A percentile compares a stretch with the other conserved stretches of the same genome.
Conservation (phyloP, 805 yeast species). For the Scheffersomyces coipomensis region DNA sequence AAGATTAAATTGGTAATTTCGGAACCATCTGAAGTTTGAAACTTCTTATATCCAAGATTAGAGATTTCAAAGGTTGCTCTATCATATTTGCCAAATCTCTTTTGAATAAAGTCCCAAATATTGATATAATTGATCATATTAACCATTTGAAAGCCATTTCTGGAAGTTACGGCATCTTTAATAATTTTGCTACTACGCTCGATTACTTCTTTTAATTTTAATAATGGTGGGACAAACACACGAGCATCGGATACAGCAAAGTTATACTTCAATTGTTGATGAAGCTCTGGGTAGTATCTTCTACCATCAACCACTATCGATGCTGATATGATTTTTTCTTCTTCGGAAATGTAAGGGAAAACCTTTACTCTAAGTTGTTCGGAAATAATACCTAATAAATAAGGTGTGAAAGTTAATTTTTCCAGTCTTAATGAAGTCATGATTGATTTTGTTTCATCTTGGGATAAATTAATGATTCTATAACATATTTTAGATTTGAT, state of each 20-base stretch:
- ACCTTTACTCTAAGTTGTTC: slow-evolving; percentile 12
- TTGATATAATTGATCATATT: slow-evolving; percentile 12
- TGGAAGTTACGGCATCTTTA: slow-evolving; percentile 6
- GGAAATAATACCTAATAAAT: slow-evolving; percentile 11
- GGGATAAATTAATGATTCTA: slow-evolving; percentile 11
- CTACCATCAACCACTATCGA: slow-evolving; percentile 13
- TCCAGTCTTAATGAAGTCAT: slow-evolving; percentile 10
- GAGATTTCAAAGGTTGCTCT: slow-evolving; percentile 16
- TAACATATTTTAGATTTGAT: slow-evolving; percentile 6
- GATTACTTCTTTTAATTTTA: slow-evolving; percentile 3
- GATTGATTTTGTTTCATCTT: slow-evolving; percentile 8
- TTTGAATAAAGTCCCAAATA: slow-evolving; percentile 7
- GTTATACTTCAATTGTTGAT: slow-evolving; percentile 5
- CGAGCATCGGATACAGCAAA: no score
- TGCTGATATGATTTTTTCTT: not conserved
- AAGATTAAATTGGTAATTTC: slow-evolving; percentile 13
- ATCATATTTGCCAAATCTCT: slow-evolving; percentile 7
- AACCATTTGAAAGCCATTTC: slow-evolving; percentile 8
- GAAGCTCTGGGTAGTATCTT: slow-evolving; percentile 12
- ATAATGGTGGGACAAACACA: slow-evolving; percentile 12
- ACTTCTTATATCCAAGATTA: slow-evolving; percentile 14
- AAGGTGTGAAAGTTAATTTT: slow-evolving; percentile 19
- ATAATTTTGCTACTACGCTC: not conserved
- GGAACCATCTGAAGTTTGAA: slow-evolving; percentile 6
- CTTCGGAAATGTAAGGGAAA: slow-evolving; percentile 5